Evolutionary conservation across 768 basidiomycete genomes (phyloP).

Genomic region (Serendipita indica): DNA sequence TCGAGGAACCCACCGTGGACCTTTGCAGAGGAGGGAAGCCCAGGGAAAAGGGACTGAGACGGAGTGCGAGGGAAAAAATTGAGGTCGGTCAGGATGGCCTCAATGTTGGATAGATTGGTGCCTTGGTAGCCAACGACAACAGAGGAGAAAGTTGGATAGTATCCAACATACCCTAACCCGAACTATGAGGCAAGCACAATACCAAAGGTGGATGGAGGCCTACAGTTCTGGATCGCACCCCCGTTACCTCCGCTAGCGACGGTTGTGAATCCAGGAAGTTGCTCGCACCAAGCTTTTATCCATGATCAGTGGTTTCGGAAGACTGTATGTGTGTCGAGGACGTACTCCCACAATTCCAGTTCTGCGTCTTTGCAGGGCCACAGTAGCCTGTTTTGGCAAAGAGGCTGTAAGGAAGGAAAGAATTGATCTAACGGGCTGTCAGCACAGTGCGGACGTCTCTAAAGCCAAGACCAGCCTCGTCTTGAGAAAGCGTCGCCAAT

Average conservation of each 20-base stretch:
- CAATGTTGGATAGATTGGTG: not conserved
- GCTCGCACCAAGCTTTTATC: not conserved
- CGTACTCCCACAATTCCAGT: not conserved
- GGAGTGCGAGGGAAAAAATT: conserved; percentile 24
- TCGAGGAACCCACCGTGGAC: conserved; percentile 32
- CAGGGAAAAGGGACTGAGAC: conserved; percentile 31
- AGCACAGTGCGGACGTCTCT: too few species aligned
- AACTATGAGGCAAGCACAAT: not conserved
- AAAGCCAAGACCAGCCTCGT: too few species aligned
- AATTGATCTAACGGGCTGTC: conserved; percentile 4
- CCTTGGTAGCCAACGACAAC: conserved; percentile 1
- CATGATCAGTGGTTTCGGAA: not conserved
- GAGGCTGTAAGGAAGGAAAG: not conserved
- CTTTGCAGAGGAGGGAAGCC: conserved; percentile 26
- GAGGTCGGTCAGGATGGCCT: conserved; percentile 23
- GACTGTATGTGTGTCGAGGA: not conserved
- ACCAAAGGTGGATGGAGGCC: not conserved
- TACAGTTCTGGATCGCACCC: not conserved
- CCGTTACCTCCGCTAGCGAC: conserved; percentile 7
- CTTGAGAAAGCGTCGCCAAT: too few species aligned
- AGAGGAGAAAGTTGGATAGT: not conserved
- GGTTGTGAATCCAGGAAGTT: not conserved
- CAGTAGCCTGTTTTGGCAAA: not conserved
- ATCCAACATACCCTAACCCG: not conserved
- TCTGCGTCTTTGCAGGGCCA: not conserved